Conservation (phyloP, 371 early-diverging fungal species). For the Zancudomyces culisetae region DNA sequence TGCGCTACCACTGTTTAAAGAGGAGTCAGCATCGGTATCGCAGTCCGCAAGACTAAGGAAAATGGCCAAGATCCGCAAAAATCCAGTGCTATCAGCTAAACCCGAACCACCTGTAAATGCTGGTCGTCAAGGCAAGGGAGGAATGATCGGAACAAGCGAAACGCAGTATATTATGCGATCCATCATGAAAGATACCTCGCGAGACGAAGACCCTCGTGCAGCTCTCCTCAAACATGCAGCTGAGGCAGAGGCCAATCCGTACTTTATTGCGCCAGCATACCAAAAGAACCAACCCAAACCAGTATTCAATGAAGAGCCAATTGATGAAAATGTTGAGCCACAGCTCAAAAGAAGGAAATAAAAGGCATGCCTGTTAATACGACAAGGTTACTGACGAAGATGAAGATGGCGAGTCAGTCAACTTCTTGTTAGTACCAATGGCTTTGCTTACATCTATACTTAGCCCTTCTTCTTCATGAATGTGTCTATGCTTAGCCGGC, state of each 20-base stretch:
- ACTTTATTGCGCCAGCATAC: constrained; percentile 79
- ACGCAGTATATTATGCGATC: constrained; percentile 69
- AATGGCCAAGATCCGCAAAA: constrained; percentile 50
- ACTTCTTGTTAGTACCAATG: too few species aligned
- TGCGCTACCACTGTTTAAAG: constrained; percentile 69
- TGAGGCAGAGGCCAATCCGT: constrained; percentile 60
- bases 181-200: constrained; percentile 61
- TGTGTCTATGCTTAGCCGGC: too few species aligned
- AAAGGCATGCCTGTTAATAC: not conserved
- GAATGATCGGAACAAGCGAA: constrained; percentile 58
- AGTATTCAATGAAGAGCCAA: constrained; percentile 35
- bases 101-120: constrained; percentile 63
- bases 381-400: too few species aligned
- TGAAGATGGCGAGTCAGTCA: too few species aligned
- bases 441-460: too few species aligned
- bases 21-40: constrained; percentile 33
- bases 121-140: constrained; percentile 68
- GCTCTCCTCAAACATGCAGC: constrained; percentile 81
- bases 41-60: too few species aligned
- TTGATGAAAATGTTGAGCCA: constrained; percentile 9
- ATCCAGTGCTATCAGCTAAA: constrained; percentile 48
- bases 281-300: constrained; percentile 61
- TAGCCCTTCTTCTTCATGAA: too few species aligned
- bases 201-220: constrained; percentile 87
- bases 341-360: constrained; percentile 19